Evolutionary conservation across 1,284 basidiomycete genomes (phyloP).

Genomic region (Schizophyllum commune): DNA sequence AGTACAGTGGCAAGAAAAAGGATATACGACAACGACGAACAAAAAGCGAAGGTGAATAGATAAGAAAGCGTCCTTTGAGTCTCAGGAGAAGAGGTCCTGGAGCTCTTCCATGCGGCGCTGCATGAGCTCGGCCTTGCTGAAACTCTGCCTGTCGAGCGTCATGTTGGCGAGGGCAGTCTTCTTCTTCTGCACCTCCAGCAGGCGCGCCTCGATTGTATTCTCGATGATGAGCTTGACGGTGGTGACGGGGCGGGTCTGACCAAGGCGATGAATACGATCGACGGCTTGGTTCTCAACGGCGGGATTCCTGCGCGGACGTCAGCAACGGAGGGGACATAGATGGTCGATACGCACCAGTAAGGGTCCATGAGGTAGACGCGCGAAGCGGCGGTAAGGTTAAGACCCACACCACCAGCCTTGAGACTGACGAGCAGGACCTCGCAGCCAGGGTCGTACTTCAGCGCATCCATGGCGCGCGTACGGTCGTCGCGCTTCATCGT

Average conservation of each 20-base stretch:
- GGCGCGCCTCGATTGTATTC: conserved; percentile 85
- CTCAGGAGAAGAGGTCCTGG: conserved; percentile 53
- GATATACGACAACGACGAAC: neutral
- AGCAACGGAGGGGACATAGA: neutral
- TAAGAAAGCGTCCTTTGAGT: neutral
- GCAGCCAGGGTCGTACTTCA: conserved; percentile 78
- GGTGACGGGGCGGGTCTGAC: conserved; percentile 86
- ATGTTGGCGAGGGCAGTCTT: conserved; percentile 91
- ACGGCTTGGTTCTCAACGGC: conserved; percentile 96
- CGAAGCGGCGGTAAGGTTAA: conserved; percentile 90
- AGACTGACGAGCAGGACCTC: conserved; percentile 94
- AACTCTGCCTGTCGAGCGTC: conserved; percentile 67
- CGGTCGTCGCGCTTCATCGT: conserved; percentile 95
- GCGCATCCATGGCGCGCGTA: conserved; percentile 80
- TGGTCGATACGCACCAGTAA: conserved; percentile 63
- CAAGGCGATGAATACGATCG: conserved; percentile 90
- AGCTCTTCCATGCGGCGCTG: conserved; percentile 81
- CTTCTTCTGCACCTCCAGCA: conserved; percentile 88
- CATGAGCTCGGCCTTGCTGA: conserved; percentile 78
- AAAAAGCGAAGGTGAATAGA: neutral
- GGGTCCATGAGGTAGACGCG: conserved; percentile 94
- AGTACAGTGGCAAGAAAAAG: neutral
- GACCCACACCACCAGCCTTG: conserved; percentile 93
- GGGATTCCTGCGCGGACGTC: conserved; percentile 65
- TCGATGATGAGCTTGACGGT: conserved; percentile 92